phyloP scores from a whole-genome alignment of 108 stramenopile genomes.

The Fragilaria crotonensis region DNA sequence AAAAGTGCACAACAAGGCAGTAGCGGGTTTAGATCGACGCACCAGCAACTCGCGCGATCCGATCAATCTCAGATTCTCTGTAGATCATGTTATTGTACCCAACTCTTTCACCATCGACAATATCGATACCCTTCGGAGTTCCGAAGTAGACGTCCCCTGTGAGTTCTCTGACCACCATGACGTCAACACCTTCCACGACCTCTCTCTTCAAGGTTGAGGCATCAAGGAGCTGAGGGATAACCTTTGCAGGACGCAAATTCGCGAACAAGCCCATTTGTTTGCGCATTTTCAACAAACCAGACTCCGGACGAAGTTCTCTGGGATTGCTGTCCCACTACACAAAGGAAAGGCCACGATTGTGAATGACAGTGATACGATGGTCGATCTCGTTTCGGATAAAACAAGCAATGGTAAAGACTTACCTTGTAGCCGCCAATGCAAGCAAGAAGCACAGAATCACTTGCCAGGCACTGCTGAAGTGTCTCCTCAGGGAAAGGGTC shows the following conservation, averaged over 20 bases:
- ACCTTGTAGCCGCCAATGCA: slow-evolving; percentile 95
- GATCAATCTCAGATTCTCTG: slow-evolving; percentile 89
- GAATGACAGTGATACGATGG: no score
- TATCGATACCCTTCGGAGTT: slow-evolving; percentile 94
- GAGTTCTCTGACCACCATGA: slow-evolving; percentile 97
- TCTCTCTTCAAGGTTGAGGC: slow-evolving; percentile 95
- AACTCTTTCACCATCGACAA: slow-evolving; percentile 79
- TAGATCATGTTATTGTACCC: slow-evolving; percentile 99
- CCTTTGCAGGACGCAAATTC: slow-evolving; percentile 97
- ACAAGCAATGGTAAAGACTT: not conserved
- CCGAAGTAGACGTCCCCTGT: slow-evolving; percentile 99
- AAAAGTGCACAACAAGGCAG: not conserved
- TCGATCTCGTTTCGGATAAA: no score
- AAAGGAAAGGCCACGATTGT: not conserved
- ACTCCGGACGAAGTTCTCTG: slow-evolving; percentile 90
- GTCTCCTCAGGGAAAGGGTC: slow-evolving; percentile 94
- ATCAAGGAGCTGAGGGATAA: slow-evolving; percentile 86
- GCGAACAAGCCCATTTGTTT: slow-evolving; percentile 95
- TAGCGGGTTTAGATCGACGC: slow-evolving; percentile 3
- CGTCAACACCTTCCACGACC: slow-evolving; percentile 96
- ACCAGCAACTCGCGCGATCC: slow-evolving; percentile 86
- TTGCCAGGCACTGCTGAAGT: slow-evolving; percentile 70
- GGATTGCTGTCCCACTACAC: slow-evolving; percentile 90
- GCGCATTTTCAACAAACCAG: slow-evolving; percentile 93
- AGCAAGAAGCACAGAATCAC: slow-evolving; percentile 91